Evolutionary conservation across 2,329 filamentous ascomycete species (phyloP).

Genomic region (Colletotrichum salicis): DNA sequence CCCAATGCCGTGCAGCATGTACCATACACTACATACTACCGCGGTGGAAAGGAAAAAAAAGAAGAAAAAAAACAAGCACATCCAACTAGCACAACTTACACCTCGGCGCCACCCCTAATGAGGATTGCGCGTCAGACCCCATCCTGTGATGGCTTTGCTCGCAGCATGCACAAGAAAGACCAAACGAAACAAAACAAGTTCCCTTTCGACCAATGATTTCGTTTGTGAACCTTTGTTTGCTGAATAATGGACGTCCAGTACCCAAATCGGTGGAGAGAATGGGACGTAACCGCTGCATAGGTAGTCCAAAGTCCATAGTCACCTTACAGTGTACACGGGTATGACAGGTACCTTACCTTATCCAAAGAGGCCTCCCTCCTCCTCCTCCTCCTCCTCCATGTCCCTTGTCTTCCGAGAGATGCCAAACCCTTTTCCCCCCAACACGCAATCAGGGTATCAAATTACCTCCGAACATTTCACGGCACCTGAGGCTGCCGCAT

Average conservation of each 20-base stretch:
- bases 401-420: too few relatives aligned
- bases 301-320: too few relatives aligned
- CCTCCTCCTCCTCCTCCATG: too few relatives aligned
- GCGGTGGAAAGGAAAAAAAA: too few relatives aligned
- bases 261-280: not conserved
- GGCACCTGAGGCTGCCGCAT: constrained; percentile 6
- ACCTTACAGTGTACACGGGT: too few relatives aligned
- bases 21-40: too few relatives aligned
- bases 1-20: not conserved
- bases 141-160: constrained; percentile 18
- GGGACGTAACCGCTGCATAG: too few relatives aligned
- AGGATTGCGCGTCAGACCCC: constrained; percentile 27
- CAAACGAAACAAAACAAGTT: not conserved
- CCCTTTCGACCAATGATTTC: not conserved
- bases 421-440: not conserved
- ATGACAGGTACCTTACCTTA: not conserved
- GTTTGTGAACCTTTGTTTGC: not conserved
- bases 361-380: not conserved
- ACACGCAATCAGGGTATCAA: constrained; percentile 3
- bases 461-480: constrained; percentile 8
- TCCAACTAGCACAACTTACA: constrained; percentile 9
- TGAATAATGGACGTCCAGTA: constrained; percentile 18
- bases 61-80: constrained; percentile 4
- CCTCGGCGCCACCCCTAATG: not conserved
- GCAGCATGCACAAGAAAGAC: constrained; percentile 4